Conservation (phyloP, 2,329 filamentous ascomycete genomes). For the Diaporthe eres region DNA sequence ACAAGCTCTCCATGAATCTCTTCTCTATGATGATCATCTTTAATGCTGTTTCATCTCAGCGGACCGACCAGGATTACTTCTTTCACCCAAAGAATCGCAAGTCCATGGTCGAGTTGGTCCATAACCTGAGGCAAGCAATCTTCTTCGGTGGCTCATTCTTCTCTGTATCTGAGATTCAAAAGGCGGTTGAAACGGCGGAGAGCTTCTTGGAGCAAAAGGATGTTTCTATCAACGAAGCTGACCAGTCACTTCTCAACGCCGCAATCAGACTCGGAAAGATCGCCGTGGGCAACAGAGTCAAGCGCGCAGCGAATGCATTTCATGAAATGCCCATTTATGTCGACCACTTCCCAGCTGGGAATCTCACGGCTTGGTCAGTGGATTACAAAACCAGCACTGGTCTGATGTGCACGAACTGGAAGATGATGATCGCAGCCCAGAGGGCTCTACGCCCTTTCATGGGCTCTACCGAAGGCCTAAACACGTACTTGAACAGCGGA, state of each 20-base stretch:
- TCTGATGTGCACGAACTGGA: constrained; percentile 62
- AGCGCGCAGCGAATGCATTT: constrained; percentile 75
- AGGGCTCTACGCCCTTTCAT: constrained; percentile 63
- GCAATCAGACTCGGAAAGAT: constrained; percentile 76
- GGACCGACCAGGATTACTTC: constrained; percentile 87
- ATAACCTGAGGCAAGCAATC: constrained; percentile 85
- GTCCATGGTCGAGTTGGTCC: constrained; percentile 76
- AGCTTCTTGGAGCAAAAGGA: constrained; percentile 76
- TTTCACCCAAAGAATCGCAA: constrained; percentile 84
- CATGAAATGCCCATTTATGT: constrained; percentile 86
- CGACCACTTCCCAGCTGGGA: constrained; percentile 72
- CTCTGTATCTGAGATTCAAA: constrained; percentile 71
- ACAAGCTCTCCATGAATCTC: constrained; percentile 85
- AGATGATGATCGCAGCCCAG: constrained; percentile 67
- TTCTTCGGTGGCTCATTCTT: constrained; percentile 90
- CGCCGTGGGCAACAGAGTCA: constrained; percentile 73
- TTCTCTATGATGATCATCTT: constrained; percentile 88
- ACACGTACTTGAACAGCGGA: constrained; percentile 63
- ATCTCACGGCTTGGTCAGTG: constrained; percentile 78
- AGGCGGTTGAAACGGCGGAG: constrained; percentile 75
- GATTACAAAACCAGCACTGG: constrained; percentile 59
- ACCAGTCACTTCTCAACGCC: constrained; percentile 71
- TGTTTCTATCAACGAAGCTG: constrained; percentile 71
- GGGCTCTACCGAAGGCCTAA: constrained; percentile 59
- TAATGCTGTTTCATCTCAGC: constrained; percentile 90